Evolutionary conservation across 345 rosid species (phyloP).

Genomic region (Populus alba): DNA sequence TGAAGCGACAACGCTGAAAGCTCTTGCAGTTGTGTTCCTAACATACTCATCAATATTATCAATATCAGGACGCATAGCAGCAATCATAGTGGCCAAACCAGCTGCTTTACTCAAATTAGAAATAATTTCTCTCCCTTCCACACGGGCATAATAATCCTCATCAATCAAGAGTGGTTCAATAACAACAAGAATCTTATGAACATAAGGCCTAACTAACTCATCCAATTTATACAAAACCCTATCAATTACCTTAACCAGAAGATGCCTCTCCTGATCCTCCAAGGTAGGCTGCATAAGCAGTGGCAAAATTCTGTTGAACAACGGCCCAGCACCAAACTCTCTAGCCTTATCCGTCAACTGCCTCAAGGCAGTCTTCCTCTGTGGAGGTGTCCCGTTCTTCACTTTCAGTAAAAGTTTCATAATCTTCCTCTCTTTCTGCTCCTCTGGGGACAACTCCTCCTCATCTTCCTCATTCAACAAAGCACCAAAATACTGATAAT

Average conservation of each 20-base stretch:
- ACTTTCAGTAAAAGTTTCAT: slow-evolving; percentile 95
- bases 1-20: slow-evolving; percentile 99
- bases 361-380: slow-evolving; percentile 94
- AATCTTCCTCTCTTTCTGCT: slow-evolving; percentile 97
- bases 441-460: slow-evolving; percentile 84
- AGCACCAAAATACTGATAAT: slow-evolving; percentile 87
- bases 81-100: slow-evolving; percentile 99
- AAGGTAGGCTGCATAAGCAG: slow-evolving; percentile 96
- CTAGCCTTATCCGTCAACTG: slow-evolving; percentile 98
- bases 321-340: slow-evolving; percentile 95
- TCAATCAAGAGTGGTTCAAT: slow-evolving; percentile 98
- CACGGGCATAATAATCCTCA: slow-evolving; percentile 99
- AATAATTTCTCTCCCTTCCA: slow-evolving; percentile 97
- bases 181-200: slow-evolving; percentile 97
- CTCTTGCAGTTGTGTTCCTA: slow-evolving; percentile 98
- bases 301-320: slow-evolving; percentile 84
- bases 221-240: slow-evolving; percentile 89
- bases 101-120: slow-evolving; percentile 98
- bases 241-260: slow-evolving; percentile 93
- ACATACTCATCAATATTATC: slow-evolving; percentile 98
- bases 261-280: slow-evolving; percentile 99
- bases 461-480: slow-evolving; percentile 88
- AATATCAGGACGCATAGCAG: slow-evolving; percentile 99
- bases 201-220: slow-evolving; percentile 94
- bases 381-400: slow-evolving; percentile 96